A percentile compares a stretch with the other conserved stretches of the same genome.
These are phyloP conservation scores for Penicillium ochrochloron DNA, from an alignment of 495 filamentous ascomycete species.

Conservation along the genomic window DNA sequence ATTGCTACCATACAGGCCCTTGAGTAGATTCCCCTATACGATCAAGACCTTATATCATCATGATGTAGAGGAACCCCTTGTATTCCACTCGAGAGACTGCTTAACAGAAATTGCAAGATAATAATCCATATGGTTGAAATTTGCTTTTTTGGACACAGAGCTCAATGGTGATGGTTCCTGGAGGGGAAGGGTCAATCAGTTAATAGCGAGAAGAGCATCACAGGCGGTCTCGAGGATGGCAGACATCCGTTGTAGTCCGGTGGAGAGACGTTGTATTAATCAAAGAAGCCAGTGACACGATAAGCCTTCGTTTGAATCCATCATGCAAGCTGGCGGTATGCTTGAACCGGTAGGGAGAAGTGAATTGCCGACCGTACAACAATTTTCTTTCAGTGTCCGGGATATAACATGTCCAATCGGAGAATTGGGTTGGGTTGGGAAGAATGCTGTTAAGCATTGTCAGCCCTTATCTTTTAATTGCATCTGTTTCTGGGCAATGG, in stretches of 20 bases:
- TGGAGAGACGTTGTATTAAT: neutral
- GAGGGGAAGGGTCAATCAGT: neutral
- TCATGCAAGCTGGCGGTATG: neutral
- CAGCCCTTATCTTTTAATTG: neutral
- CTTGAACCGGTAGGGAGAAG: neutral
- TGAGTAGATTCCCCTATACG: neutral
- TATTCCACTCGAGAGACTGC: neutral
- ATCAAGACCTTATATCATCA: neutral
- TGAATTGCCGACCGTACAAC: neutral
- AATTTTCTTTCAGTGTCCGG: neutral
- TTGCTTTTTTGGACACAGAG: neutral
- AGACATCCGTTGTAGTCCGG: neutral
- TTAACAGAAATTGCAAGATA: neutral
- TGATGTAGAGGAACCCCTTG: neutral
- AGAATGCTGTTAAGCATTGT: constrained; percentile 5
- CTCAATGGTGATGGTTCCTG: too few relatives aligned
- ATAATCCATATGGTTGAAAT: neutral
- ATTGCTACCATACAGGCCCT: neutral
- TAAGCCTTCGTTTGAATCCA: neutral
- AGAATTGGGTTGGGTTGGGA: neutral
- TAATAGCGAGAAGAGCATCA: neutral
- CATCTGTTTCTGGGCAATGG: neutral
- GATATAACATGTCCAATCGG: neutral
- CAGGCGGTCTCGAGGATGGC: neutral
- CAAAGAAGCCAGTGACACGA: neutral